Conservation (phyloP, 2,329 filamentous ascomycete species). For the Penicillium expansum region DNA sequence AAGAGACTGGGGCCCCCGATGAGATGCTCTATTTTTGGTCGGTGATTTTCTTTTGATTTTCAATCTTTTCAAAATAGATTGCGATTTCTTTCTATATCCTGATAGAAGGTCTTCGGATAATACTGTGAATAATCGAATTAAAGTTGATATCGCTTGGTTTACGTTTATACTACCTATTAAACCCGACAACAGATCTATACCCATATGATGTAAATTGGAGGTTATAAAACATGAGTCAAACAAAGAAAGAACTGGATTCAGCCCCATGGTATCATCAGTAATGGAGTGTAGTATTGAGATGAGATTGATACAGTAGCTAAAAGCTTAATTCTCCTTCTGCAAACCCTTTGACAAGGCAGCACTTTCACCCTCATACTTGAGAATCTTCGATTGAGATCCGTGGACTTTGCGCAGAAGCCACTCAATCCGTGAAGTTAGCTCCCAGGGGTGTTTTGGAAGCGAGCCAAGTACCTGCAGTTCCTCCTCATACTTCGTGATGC, state of each 20-base stretch:
- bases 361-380: conserved; percentile 70
- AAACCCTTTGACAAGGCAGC: conserved; percentile 69
- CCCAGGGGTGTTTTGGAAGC: conserved; percentile 67
- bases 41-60: background rate
- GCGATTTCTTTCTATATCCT: background rate
- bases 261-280: background rate
- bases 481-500: conserved; percentile 73
- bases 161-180: background rate
- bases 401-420: conserved; percentile 74
- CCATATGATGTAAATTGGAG: background rate
- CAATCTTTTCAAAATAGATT: background rate
- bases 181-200: background rate
- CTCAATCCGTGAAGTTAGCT: conserved; percentile 63
- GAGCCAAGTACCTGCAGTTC: conserved; percentile 71
- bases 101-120: background rate
- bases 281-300: background rate
- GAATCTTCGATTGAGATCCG: conserved; percentile 71
- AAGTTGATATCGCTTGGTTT: background rate
- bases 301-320: background rate
- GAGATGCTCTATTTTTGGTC: no score
- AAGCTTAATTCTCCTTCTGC: conserved; percentile 47
- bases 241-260: background rate
- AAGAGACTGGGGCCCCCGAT: no score
- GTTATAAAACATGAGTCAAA: background rate
- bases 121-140: background rate